Evolutionary conservation across 805 yeast species (phyloP).

Genomic region (Candida coquimbonensis): DNA sequence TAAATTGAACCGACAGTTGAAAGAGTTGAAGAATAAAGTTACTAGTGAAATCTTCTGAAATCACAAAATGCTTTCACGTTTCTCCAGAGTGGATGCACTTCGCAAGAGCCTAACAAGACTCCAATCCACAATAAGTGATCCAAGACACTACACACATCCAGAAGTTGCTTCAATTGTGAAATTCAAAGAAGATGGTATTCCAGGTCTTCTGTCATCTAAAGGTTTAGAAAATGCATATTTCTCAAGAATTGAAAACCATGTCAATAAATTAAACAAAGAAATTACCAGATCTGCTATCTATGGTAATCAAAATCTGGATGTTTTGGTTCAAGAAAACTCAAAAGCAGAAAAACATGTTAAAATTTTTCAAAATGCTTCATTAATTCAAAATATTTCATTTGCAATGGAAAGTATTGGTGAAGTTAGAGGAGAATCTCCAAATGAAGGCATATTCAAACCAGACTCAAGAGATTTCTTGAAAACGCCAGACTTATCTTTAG

Average conservation of each 20-base stretch:
- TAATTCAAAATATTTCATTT: conserved; percentile 31
- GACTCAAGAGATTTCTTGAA: conserved; percentile 29
- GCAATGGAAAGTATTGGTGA: conserved; percentile 28
- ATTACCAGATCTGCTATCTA: conserved; percentile 21
- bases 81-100: not conserved
- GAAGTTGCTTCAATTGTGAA: conserved; percentile 6
- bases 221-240: conserved; percentile 49
- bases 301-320: conserved; percentile 19
- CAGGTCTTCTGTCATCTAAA: conserved; percentile 40
- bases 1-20: not conserved
- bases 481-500: conserved; percentile 35
- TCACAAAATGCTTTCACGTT: conserved; percentile 1
- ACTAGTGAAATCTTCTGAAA: not conserved
- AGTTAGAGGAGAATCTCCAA: conserved; percentile 12
- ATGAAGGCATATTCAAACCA: conserved; percentile 8
- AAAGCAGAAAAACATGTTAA: conserved; percentile 24
- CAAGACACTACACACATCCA: conserved; percentile 10
- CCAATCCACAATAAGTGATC: conserved; percentile 6
- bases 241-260: conserved; percentile 33
- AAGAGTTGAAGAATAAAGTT: not conserved
- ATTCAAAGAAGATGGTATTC: conserved; percentile 31
- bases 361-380: conserved; percentile 33
- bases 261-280: conserved; percentile 33
- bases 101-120: not conserved
- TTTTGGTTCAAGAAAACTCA: conserved; percentile 22